Conservation (phyloP, 768 basidiomycete species). For the Mycena venus region DNA sequence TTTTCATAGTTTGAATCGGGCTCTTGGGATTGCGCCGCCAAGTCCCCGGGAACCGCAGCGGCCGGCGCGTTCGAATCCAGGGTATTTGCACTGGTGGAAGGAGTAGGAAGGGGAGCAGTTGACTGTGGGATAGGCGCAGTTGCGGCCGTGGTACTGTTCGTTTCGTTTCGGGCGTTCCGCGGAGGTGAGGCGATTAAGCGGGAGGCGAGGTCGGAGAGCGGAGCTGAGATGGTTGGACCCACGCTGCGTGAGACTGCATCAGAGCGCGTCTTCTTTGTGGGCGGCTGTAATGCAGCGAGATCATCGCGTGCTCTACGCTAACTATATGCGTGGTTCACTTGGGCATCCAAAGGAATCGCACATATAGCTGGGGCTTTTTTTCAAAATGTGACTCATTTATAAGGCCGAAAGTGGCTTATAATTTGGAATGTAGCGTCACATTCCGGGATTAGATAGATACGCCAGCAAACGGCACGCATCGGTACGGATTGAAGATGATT, state of each 20-base stretch:
- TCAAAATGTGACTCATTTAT: too few relatives aligned
- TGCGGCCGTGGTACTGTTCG: too few relatives aligned
- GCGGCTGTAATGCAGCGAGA: not conserved
- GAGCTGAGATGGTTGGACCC: not conserved
- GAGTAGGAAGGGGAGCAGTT: not conserved
- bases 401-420: too few relatives aligned
- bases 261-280: not conserved
- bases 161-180: not conserved
- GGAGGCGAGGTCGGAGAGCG: not conserved
- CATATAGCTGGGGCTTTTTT: too few relatives aligned
- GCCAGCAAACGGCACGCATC: too few relatives aligned
- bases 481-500: too few relatives aligned
- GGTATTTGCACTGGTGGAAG: not conserved
- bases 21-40: not conserved
- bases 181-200: slow-evolving; percentile 9
- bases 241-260: not conserved
- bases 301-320: slow-evolving; percentile 6
- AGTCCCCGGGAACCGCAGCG: too few relatives aligned
- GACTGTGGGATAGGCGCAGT: not conserved
- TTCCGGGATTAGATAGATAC: too few relatives aligned
- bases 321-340: too few relatives aligned
- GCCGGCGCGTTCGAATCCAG: too few relatives aligned
- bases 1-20: not conserved
- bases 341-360: too few relatives aligned
- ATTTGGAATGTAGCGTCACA: too few relatives aligned